Evolutionary conservation across 2,329 filamentous ascomycete species (phyloP).

Genomic region (Nemania sp.): DNA sequence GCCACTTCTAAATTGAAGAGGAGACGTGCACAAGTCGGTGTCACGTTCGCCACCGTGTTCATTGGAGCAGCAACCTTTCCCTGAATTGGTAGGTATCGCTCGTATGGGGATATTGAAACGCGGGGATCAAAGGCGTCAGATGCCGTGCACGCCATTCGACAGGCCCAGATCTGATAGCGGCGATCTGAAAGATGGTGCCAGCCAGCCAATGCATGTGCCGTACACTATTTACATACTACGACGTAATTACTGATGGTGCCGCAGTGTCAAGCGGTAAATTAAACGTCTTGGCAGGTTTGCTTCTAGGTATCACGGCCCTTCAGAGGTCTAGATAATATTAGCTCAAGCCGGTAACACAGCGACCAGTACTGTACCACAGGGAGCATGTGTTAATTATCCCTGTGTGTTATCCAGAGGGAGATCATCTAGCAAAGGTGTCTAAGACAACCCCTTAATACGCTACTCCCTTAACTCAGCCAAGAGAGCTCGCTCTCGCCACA

Average conservation of each 20-base stretch:
- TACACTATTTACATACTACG: conserved; percentile 2
- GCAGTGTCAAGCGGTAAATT: background rate
- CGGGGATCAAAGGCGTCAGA: background rate
- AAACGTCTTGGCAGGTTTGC: conserved; percentile 3
- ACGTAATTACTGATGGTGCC: too few species aligned
- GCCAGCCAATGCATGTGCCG: background rate
- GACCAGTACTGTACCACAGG: too few species aligned
- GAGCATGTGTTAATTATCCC: too few species aligned
- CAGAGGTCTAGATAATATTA: too few species aligned
- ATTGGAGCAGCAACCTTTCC: background rate
- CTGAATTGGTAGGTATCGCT: conserved; percentile 8
- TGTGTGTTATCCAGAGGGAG: too few species aligned
- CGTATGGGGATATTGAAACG: too few species aligned
- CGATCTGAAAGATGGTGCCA: background rate
- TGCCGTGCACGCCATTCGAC: conserved; percentile 2
- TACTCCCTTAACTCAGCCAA: background rate
- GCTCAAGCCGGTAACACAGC: too few species aligned
- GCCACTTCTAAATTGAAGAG: too few species aligned
- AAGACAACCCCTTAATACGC: background rate
- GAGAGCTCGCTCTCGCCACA: background rate
- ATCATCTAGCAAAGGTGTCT: background rate
- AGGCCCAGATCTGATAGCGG: background rate
- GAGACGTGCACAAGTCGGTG: background rate
- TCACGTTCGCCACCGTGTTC: background rate
- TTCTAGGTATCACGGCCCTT: too few species aligned